Percentiles rank a stretch among this genome's conserved stretches.
Evolutionary conservation across 208 protist species (phyloP).

Genomic region (Borovskyia barvae): DNA sequence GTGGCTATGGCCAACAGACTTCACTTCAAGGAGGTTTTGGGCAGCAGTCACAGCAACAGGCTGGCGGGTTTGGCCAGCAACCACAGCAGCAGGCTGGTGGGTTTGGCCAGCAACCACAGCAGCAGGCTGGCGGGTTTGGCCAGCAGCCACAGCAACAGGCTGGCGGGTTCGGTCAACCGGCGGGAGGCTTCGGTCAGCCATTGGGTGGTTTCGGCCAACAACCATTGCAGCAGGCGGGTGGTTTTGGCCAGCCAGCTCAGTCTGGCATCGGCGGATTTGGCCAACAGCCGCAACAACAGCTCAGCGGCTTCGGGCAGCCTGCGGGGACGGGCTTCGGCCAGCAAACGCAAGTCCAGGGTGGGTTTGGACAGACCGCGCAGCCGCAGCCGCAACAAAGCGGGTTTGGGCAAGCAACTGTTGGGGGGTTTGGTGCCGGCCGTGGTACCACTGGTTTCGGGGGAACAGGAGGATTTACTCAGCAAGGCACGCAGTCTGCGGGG

Average conservation of each 20-base stretch:
- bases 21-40: slow-evolving; percentile 33
- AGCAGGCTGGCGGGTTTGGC: slow-evolving; percentile 29
- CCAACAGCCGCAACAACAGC: slow-evolving; percentile 12
- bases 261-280: slow-evolving; percentile 26
- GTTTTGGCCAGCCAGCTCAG: too few relatives aligned
- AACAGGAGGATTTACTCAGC: slow-evolving; percentile 4
- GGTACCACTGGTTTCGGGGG: slow-evolving; percentile 7
- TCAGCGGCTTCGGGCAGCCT: slow-evolving; percentile 20
- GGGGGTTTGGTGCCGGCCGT: slow-evolving; percentile 22
- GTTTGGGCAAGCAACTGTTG: slow-evolving; percentile 33
- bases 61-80: slow-evolving; percentile 46
- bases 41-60: slow-evolving; percentile 22
- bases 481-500: slow-evolving; percentile 9
- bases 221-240: background rate
- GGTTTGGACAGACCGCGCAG: too few relatives aligned
- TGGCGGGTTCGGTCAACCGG: slow-evolving; percentile 2
- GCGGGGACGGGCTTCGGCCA: slow-evolving; percentile 1
- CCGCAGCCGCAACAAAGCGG: slow-evolving; percentile 26
- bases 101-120: slow-evolving; percentile 21
- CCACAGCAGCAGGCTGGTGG: slow-evolving; percentile 18
- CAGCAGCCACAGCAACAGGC: slow-evolving; percentile 8
- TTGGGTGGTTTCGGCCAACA: too few relatives aligned
- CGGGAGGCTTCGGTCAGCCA: slow-evolving; percentile 27
- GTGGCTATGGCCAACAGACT: slow-evolving; percentile 17
- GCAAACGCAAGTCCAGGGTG: background rate